Evolutionary conservation across 257 asterid species (phyloP).

Genomic region (Solanum sitiens): DNA sequence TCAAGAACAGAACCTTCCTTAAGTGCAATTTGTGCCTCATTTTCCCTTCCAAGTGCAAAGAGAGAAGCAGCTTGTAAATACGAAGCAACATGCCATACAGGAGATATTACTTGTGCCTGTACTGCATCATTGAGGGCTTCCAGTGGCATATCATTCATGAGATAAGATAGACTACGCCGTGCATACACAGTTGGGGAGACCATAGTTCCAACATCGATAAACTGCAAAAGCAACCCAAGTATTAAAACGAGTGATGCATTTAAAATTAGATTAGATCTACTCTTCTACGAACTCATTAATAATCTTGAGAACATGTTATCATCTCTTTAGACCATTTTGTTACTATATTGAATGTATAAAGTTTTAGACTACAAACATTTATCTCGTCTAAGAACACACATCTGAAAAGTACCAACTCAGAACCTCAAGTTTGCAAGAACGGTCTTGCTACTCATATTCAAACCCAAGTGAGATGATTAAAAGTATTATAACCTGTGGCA

Average conservation of each 20-base stretch:
- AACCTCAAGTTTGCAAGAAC: background rate
- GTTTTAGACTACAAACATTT: background rate
- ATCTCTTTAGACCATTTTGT: background rate
- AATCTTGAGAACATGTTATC: background rate
- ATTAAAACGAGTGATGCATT: background rate
- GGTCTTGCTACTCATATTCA: background rate
- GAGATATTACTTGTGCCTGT: slow-evolving; percentile 72
- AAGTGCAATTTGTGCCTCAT: slow-evolving; percentile 77
- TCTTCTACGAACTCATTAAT: background rate
- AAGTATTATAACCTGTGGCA: background rate
- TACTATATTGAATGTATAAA: background rate
- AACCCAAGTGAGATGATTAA: background rate
- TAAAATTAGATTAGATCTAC: background rate
- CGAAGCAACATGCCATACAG: slow-evolving; percentile 77
- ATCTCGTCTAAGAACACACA: background rate
- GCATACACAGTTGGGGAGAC: slow-evolving; percentile 39
- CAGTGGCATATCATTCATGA: slow-evolving; percentile 68
- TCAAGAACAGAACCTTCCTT: slow-evolving; percentile 74
- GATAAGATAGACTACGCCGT: slow-evolving; percentile 46
- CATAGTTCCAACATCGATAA: slow-evolving; percentile 32
- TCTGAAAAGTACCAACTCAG: background rate
- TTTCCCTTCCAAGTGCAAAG: slow-evolving; percentile 63
- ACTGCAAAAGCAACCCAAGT: slow-evolving; percentile 11
- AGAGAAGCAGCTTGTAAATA: slow-evolving; percentile 85
- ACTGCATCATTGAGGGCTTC: slow-evolving; percentile 84